phyloP scores from a whole-genome alignment of 1,284 basidiomycete species.

The Pascua guehoae region DNA sequence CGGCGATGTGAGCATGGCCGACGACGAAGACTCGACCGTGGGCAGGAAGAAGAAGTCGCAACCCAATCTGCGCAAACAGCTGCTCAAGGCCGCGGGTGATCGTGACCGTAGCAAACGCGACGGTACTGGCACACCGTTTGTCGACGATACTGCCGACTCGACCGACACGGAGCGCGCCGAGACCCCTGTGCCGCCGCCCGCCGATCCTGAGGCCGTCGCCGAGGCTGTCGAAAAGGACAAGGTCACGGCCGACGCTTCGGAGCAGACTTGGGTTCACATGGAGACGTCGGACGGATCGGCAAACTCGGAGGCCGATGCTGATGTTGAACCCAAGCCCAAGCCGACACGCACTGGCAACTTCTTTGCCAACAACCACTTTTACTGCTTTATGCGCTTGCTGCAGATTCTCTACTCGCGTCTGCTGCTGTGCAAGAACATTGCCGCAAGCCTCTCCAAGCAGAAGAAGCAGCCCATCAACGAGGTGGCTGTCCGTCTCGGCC shows the following conservation, averaged over 20 bases:
- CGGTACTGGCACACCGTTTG: constrained; percentile 37
- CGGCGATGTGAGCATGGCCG: constrained; percentile 46
- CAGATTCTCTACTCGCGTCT: constrained; percentile 86
- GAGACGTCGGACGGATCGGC: constrained; percentile 37
- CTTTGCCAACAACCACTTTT: constrained; percentile 90
- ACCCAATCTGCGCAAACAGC: constrained; percentile 67
- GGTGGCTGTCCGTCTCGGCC: constrained; percentile 60
- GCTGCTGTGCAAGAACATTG: constrained; percentile 67
- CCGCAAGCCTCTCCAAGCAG: constrained; percentile 52
- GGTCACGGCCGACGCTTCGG: constrained; percentile 33
- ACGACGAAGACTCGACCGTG: constrained; percentile 53
- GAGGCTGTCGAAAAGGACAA: constrained; percentile 47
- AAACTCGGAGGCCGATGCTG: constrained; percentile 17
- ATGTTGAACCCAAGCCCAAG: constrained; percentile 14
- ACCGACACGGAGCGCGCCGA: constrained; percentile 33
- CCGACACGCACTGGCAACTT: constrained; percentile 56
- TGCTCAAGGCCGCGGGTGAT: constrained; percentile 63
- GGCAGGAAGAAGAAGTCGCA: constrained; percentile 36
- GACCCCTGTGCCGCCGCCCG: constrained; percentile 32
- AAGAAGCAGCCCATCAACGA: constrained; percentile 55
- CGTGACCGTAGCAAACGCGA: constrained; percentile 61
- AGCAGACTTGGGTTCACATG: constrained; percentile 53
- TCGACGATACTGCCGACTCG: constrained; percentile 12
- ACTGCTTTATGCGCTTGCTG: constrained; percentile 78
- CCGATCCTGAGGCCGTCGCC: constrained; percentile 42